A percentile compares a stretch with the other conserved stretches of the same genome.
Evolutionary conservation across 345 rosid species (phyloP).

Genomic region (Gossypioides kirkii): DNA sequence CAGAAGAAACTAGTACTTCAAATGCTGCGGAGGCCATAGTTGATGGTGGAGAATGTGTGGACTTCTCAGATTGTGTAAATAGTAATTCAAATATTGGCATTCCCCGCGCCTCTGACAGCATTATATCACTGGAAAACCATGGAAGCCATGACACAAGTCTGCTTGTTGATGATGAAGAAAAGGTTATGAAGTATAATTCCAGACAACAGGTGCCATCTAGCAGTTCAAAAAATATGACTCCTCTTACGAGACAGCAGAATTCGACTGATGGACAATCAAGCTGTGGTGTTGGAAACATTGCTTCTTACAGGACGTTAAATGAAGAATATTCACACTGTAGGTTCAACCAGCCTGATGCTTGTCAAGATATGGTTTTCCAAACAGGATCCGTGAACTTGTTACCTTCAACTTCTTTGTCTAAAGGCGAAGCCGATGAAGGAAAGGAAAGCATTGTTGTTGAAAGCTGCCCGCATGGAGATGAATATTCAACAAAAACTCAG

Average conservation of each 20-base stretch:
- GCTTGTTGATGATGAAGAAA: slow-evolving; percentile 20
- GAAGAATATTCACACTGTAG: slow-evolving; percentile 27
- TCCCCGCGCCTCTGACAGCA: slow-evolving; percentile 19
- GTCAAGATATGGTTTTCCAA: slow-evolving; percentile 27
- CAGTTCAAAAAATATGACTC: slow-evolving; percentile 24
- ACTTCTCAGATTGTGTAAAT: slow-evolving; percentile 29
- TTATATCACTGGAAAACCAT: slow-evolving; percentile 20
- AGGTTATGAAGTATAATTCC: slow-evolving; percentile 18
- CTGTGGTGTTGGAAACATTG: slow-evolving; percentile 28
- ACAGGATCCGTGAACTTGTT: slow-evolving; percentile 30
- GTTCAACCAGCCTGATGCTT: slow-evolving; percentile 29
- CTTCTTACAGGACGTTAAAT: slow-evolving; percentile 21
- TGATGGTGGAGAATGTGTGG: slow-evolving; percentile 26
- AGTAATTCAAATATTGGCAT: slow-evolving; percentile 24
- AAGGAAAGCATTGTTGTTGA: slow-evolving; percentile 23
- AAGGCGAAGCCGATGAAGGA: slow-evolving; percentile 30
- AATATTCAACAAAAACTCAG: slow-evolving; percentile 26
- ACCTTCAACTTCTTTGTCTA: slow-evolving; percentile 37
- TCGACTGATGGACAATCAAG: slow-evolving; percentile 37
- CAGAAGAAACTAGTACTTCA: slow-evolving; percentile 34
- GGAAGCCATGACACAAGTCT: slow-evolving; percentile 18
- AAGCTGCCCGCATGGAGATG: slow-evolving; percentile 15
- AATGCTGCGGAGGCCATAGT: slow-evolving; percentile 16
- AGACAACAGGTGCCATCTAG: slow-evolving; percentile 25
- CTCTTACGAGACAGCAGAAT: slow-evolving; percentile 22